These are phyloP conservation scores for Neurospora pannonica DNA, from an alignment of 495 filamentous ascomycete genomes.

Conservation along the genomic window DNA sequence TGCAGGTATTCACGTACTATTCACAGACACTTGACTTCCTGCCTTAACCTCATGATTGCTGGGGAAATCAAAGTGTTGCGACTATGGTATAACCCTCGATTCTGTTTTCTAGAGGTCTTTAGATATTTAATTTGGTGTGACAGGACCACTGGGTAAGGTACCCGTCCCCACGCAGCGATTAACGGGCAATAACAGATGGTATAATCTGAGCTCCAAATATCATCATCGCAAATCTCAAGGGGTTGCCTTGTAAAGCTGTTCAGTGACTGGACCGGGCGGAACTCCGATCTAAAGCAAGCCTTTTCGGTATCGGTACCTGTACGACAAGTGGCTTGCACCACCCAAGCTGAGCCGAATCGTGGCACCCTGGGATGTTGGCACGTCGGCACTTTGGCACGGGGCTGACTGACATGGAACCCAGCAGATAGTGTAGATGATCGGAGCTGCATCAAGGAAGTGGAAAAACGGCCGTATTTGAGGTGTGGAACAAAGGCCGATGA, in stretches of 20 bases:
- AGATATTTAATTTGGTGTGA: too few relatives aligned
- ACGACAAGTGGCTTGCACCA: neutral
- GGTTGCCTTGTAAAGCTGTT: too few relatives aligned
- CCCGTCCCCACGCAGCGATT: too few relatives aligned
- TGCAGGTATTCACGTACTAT: too few relatives aligned
- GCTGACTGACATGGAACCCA: neutral
- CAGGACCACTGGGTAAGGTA: too few relatives aligned
- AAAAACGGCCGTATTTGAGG: neutral
- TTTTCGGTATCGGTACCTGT: neutral
- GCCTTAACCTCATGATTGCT: too few relatives aligned
- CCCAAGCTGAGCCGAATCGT: neutral
- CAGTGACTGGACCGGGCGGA: neutral
- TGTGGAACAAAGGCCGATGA: neutral
- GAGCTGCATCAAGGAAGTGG: neutral
- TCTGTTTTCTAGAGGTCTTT: too few relatives aligned
- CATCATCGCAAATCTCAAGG: neutral
- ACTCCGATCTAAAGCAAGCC: neutral
- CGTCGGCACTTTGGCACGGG: neutral
- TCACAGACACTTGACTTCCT: too few relatives aligned
- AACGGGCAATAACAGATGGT: too few relatives aligned
- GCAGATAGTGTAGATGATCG: neutral
- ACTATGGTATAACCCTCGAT: too few relatives aligned
- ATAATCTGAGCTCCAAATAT: neutral
- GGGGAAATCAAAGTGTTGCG: too few relatives aligned
- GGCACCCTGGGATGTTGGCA: neutral